Evolutionary conservation across 1,139 yeast species (phyloP).

Genomic region (Taphrina pruni): DNA sequence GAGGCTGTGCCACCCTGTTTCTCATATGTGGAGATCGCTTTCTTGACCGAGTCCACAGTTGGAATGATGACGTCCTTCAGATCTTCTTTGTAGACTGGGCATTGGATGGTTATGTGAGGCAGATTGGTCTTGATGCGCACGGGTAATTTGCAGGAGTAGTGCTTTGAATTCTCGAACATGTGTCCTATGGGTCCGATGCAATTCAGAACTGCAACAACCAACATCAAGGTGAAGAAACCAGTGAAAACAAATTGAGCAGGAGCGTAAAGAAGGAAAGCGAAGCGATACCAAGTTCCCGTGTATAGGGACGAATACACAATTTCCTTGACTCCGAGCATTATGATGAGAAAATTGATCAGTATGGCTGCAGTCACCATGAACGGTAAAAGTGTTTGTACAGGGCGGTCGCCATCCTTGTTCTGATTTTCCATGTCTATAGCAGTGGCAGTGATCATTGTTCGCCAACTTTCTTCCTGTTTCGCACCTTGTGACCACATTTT

Average conservation of each 20-base stretch:
- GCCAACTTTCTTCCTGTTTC: conserved; percentile 29
- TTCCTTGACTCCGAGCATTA: conserved; percentile 32
- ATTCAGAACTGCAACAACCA: conserved; percentile 41
- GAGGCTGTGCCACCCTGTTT: conserved; percentile 46
- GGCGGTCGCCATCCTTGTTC: conserved; percentile 37
- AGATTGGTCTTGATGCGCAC: conserved; percentile 40
- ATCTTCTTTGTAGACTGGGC: conserved; percentile 44
- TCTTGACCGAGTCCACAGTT: conserved; percentile 44
- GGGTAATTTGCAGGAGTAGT: conserved; percentile 42
- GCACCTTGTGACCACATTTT: conserved; percentile 29
- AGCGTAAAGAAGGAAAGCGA: conserved; percentile 34
- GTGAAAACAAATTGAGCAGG: conserved; percentile 40
- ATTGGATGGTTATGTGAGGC: conserved; percentile 44
- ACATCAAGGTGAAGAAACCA: conserved; percentile 41
- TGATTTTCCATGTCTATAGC: conserved; percentile 19
- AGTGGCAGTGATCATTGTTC: conserved; percentile 6
- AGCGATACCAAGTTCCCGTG: conserved; percentile 39
- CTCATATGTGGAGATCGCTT: conserved; percentile 45
- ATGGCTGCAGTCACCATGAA: conserved; percentile 41
- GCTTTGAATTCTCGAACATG: conserved; percentile 39
- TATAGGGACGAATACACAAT: conserved; percentile 23
- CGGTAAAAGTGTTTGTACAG: conserved; percentile 34
- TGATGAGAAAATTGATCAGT: conserved; percentile 36
- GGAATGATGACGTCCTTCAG: conserved; percentile 45
- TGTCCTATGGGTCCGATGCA: conserved; percentile 43